Percentiles rank a stretch among this genome's conserved stretches.
phyloP scores from a whole-genome alignment of 345 rosid species.

The Hirschfeldia incana region DNA sequence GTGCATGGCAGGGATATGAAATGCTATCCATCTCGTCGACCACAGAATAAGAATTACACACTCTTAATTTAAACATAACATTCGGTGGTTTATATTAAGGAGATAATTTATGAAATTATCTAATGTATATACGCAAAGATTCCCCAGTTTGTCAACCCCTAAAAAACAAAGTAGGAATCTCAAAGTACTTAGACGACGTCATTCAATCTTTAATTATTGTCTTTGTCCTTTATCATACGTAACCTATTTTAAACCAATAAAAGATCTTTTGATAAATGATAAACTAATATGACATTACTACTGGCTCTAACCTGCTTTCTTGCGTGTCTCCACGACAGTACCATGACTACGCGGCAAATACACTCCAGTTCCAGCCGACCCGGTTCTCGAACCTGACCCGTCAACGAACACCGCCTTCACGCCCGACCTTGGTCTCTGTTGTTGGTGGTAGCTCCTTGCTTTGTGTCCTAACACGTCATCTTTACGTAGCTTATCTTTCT shows the following conservation, averaged over 20 bases:
- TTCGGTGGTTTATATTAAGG: not conserved
- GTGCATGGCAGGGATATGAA: not conserved
- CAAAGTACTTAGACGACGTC: constrained; percentile 8
- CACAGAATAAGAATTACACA: not conserved
- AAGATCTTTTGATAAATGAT: not conserved
- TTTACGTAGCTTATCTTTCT: constrained; percentile 43
- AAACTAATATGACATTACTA: not conserved
- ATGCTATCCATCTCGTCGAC: not conserved
- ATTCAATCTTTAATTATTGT: constrained; percentile 8
- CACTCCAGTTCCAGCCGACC: constrained; percentile 82
- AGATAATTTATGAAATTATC: not conserved
- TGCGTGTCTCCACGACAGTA: constrained; percentile 51
- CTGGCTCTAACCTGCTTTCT: constrained; percentile 54
- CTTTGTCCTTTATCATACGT: constrained; percentile 29
- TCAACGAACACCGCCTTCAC: constrained; percentile 65
- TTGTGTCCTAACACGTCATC: constrained; percentile 38
- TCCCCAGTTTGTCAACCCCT: constrained; percentile 27
- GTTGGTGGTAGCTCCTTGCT: constrained; percentile 32
- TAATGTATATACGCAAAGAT: constrained; percentile 26
- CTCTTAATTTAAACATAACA: not conserved
- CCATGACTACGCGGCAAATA: constrained; percentile 66
- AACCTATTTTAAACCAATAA: constrained; percentile 16
- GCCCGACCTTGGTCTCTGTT: constrained; percentile 44
- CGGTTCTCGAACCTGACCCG: constrained; percentile 47
- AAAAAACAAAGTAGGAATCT: constrained; percentile 36